Base-by-base conservation (phyloP, 2,329 filamentous ascomycete genomes). In the Ceratocystis eucalypticola region DNA sequence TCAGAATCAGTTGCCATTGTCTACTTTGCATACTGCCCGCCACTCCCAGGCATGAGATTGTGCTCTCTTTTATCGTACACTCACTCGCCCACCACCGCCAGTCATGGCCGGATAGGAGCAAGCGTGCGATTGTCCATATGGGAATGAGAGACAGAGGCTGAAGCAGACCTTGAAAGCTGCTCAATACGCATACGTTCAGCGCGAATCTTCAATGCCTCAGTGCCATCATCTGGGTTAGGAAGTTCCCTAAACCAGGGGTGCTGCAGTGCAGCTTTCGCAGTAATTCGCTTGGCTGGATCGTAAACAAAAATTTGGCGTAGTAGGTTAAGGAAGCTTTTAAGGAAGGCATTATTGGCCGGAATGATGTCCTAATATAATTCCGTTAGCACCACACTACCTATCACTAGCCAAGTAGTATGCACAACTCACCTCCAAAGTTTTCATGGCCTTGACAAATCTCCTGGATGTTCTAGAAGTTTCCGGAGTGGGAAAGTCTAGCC, bases 361-460 rank as follows among this genome's bases (percentile, higher is more conserved):
- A 88, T 86, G 64, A 87, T 87, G 69, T 87, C 84, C 85, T 88
- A 53, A 10, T 22, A 62, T 10, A 6, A 62, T 57, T 15, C 62
- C 10, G 69, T 75, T 65, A 74, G 71, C 33, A 12, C 17, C 15
- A 59, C 10, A 41, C 37, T 1, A 41, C 10, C 10, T 3, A 15
- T 41, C 5, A 41, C 12, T 15, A 15, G 10, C 37, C 28, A 53
- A 12, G 15, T 5, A 53, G 7, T 5, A 59, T 59, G 3, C n/a
- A 3, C 2, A 5, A 76, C 82, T 70, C 76, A 88, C 85, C 68
- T 82, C 78, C 33, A 88, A 75, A 66, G 79, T 79, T 74, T 88
- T 88, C 86, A 88, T 88, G n/a, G 84, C 85, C 73, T 85, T 85
- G 12, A 88, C 86, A 71, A 88, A 88, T 71, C 84, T 78, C 69